Evolutionary conservation across 2,329 filamentous ascomycete genomes (phyloP), one percentile per base, ranked within the genome.

Genomic region (Metarhizium guizhouense): DNA sequence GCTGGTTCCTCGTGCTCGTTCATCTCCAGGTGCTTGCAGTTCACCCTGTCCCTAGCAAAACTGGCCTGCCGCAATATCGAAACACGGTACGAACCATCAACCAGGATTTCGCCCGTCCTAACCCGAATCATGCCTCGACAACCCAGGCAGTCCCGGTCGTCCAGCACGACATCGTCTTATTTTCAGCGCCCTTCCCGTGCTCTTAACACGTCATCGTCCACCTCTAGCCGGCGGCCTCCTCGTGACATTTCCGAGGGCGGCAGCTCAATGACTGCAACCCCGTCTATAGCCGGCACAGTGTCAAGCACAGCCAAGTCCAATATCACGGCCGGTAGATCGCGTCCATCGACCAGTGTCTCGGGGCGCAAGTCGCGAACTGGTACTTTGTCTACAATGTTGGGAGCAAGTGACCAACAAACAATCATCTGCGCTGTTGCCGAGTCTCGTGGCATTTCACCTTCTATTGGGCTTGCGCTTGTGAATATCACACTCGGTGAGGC

Each of bases 361-460:
- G 73, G 75, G 8, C 73, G 76, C 45, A 76, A 71, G 53, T 79
- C 78, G 34, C 72, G 73, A 6, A 67, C 70, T 2, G 64, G 69
- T 59, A 58, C 71, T 2, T 58, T 64, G 1, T 70, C 71, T 0
- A 70, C 70, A 5, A 62, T 74, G 7, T 62, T 79, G 6, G 77
- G 77, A 51, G 70, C 72, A 7, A 73, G 71, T 13, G 80, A 82
- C 36, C 68, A 72, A 29, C 86, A 93, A 63, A 83, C 87, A 58
- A 83, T 96, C 54, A 76, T 96, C n/a, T 97, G 93, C 69, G 92
- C 93, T 4, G 72, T 96, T 51, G 89, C 84, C 63, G 91, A 96
- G 68, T 90, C 89, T 47, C 86, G 92, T n/a, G 90, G 90, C 5
- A 82, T 96, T 4, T 86, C 88, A 25, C 90, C 91, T 0, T 87